These are phyloP conservation scores for Fremontodendron californicum DNA, from an alignment of 345 rosid genomes.

Conservation along the genomic window DNA sequence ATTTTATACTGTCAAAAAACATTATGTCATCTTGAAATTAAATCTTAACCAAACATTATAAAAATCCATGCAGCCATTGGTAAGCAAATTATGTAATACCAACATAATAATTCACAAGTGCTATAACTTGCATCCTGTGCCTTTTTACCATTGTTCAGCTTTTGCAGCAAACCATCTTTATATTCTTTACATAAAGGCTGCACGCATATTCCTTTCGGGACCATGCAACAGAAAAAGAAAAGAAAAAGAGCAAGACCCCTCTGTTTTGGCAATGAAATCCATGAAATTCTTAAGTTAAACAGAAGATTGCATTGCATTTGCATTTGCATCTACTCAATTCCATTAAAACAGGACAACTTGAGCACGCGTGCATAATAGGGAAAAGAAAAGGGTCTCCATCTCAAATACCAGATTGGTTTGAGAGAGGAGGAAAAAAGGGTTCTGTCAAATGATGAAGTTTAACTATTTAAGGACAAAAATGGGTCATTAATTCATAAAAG, in stretches of 20 bases:
- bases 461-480: neutral
- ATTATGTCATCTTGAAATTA: neutral
- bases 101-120: constrained; percentile 9
- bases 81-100: neutral
- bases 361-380: constrained; percentile 24
- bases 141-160: constrained; percentile 10
- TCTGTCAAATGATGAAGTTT: neutral
- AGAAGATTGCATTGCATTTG: neutral
- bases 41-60: neutral
- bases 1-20: too few relatives aligned
- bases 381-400: neutral
- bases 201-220: constrained; percentile 25
- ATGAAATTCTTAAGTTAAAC: constrained; percentile 3
- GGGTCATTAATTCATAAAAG: neutral
- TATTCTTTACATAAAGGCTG: constrained; percentile 15
- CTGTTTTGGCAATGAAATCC: constrained; percentile 5
- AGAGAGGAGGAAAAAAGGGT: neutral
- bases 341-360: neutral
- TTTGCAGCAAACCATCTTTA: constrained; percentile 20
- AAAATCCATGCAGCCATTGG: neutral
- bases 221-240: neutral
- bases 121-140: neutral
- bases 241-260: neutral
- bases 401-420: neutral
- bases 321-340: constrained; percentile 5